phyloP scores from a whole-genome alignment of 441 rosid genomes.

The Pelargonium myrrhifolium region DNA sequence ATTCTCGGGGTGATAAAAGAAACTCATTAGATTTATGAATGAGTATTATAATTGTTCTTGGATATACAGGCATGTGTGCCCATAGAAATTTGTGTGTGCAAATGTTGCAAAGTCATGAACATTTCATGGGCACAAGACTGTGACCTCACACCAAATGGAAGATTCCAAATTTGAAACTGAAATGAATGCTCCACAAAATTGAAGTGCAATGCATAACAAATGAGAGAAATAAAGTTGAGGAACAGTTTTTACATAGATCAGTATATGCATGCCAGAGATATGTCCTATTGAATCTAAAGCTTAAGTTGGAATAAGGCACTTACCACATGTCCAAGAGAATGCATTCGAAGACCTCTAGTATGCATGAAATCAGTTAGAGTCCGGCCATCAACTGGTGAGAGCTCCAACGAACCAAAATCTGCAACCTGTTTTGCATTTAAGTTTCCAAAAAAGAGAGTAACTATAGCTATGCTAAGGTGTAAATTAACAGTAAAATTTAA shows the following conservation, averaged over 20 bases:
- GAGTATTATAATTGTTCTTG: background rate
- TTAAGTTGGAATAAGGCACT: slow-evolving; percentile 20
- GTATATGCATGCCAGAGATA: background rate
- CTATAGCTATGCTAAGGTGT: slow-evolving; percentile 15
- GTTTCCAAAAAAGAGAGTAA: slow-evolving; percentile 17
- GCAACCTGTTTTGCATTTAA: slow-evolving; percentile 46
- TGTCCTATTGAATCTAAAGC: slow-evolving; percentile 12
- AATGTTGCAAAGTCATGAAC: background rate
- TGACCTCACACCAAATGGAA: background rate
- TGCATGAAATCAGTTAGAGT: slow-evolving; percentile 85
- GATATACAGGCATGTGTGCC: background rate
- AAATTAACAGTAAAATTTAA: slow-evolving; percentile 15
- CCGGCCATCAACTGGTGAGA: slow-evolving; percentile 81
- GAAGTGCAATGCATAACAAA: background rate
- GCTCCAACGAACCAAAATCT: slow-evolving; percentile 83
- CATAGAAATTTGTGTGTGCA: background rate
- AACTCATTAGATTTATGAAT: background rate
- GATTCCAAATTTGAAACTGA: slow-evolving; percentile 1
- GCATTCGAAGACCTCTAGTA: slow-evolving; percentile 73
- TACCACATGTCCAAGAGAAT: slow-evolving; percentile 72
- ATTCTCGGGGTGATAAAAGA: background rate
- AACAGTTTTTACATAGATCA: background rate
- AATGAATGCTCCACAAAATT: background rate
- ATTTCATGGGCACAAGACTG: slow-evolving; percentile 2
- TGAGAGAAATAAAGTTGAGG: background rate